Conservation (phyloP, 2,329 filamentous ascomycete genomes). For the Penicillium sp. region DNA sequence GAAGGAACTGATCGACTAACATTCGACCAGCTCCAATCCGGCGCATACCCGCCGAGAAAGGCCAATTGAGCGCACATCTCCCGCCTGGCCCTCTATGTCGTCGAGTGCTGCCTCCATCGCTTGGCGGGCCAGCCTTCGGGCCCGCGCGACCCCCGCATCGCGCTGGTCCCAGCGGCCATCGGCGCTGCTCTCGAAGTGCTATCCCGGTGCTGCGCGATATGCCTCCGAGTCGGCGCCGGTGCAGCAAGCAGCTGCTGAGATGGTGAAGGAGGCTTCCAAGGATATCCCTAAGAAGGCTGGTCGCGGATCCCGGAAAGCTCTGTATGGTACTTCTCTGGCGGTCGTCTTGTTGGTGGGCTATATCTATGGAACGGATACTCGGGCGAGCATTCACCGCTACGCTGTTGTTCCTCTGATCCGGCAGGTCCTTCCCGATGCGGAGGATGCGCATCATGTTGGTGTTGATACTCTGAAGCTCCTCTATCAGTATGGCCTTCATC, state of each 20-base stretch:
- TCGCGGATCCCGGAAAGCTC: slow-evolving; percentile 36
- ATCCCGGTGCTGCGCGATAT: slow-evolving; percentile 29
- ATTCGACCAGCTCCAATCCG: slow-evolving; percentile 25
- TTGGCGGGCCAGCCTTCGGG: slow-evolving; percentile 36
- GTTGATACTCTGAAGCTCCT: slow-evolving; percentile 73
- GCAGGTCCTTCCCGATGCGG: slow-evolving; percentile 57
- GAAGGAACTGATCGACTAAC: slow-evolving; percentile 18
- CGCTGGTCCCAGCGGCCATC: slow-evolving; percentile 36
- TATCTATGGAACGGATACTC: slow-evolving; percentile 75
- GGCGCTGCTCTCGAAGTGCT: slow-evolving; percentile 25
- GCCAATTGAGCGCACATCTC: slow-evolving; percentile 23
- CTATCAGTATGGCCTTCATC: slow-evolving; percentile 76
- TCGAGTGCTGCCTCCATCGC: slow-evolving; percentile 33
- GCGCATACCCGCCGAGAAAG: slow-evolving; percentile 25
- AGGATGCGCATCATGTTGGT: slow-evolving; percentile 88
- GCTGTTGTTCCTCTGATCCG: slow-evolving; percentile 60
- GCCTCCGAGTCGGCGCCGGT: slow-evolving; percentile 31
- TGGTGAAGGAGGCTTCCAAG: slow-evolving; percentile 29
- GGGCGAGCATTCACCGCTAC: slow-evolving; percentile 72
- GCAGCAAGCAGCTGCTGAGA: slow-evolving; percentile 25
- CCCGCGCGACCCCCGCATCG: slow-evolving; percentile 32
- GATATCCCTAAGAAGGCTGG: slow-evolving; percentile 40
- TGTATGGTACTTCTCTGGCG: slow-evolving; percentile 59
- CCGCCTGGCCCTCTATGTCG: slow-evolving; percentile 28
- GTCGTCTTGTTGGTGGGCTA: slow-evolving; percentile 60